Percentiles rank a stretch among this genome's conserved stretches.
phyloP scores from a whole-genome alignment of 306 rosid species.

The Cicer chorassanicum region DNA sequence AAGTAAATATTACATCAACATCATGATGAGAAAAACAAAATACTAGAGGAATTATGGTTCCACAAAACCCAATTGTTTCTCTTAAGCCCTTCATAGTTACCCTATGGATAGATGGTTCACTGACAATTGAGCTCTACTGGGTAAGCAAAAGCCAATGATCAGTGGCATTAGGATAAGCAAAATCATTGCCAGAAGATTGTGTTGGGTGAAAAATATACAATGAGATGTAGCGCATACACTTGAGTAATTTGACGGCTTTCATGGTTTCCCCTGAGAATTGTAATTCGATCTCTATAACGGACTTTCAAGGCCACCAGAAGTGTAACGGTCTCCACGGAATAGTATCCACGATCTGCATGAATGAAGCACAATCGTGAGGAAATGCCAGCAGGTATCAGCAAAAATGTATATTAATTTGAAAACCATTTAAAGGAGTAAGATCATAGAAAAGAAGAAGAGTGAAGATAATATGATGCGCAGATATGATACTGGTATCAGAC shows the following conservation, averaged over 20 bases:
- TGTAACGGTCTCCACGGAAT: conserved; percentile 96
- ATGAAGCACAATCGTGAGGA: conserved; percentile 45
- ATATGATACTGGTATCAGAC: not conserved
- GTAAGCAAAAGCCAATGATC: conserved; percentile 21
- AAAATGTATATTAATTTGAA: conserved; percentile 8
- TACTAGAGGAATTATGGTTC: conserved; percentile 9
- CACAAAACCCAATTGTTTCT: conserved; percentile 16
- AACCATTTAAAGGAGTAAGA: not conserved
- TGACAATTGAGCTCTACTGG: not conserved
- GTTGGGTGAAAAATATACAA: conserved; percentile 17
- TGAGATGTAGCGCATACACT: conserved; percentile 71
- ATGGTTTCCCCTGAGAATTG: conserved; percentile 95
- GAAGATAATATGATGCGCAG: conserved; percentile 5
- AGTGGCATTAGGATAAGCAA: not conserved
- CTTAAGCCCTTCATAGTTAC: conserved; percentile 12
- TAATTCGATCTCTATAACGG: conserved; percentile 93
- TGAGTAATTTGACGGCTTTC: conserved; percentile 98
- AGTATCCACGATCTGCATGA: conserved; percentile 65
- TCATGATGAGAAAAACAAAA: conserved; percentile 20
- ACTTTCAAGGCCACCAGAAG: conserved; percentile 96
- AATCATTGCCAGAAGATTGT: not conserved
- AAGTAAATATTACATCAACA: not conserved
- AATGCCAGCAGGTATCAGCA: conserved; percentile 30
- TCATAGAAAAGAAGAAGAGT: not conserved
- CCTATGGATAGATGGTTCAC: conserved; percentile 4